Evolutionary conservation across 805 yeast genomes (phyloP), one percentile per base, ranked within the genome.

Genomic region (Hanseniaspora opuntiae): DNA sequence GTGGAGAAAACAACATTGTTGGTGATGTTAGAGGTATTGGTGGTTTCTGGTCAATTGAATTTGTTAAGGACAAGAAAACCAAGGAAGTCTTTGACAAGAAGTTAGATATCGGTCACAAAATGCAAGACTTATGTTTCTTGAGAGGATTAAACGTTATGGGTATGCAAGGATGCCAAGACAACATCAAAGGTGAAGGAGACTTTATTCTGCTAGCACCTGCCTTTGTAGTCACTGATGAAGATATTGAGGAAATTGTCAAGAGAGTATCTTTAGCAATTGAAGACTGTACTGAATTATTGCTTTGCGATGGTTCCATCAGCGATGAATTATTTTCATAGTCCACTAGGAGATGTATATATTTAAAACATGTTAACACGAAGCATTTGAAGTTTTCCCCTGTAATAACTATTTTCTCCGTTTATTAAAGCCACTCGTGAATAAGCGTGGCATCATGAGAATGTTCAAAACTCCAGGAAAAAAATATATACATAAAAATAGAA

Each of bases 21-120:
- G 84, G 82, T 55, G 80, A 79, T 58, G 73, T 79, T 38, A 72
- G 85, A 65, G 85, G 85, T 53, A 68, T 76, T 55, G 84, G 84
- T 56, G 75, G 77, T 39, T 79, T 79, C 65, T 71, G 81, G 74
- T 69, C 78, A 4, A 60, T 79, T 46, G 84, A 79, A 63, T 68
- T 77, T 50, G 82, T 78, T 55, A 71, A 76, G 60, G 72, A 79
- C 60, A 74, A 70, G 57, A 63, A 60, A 17, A 73, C 82, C 19
- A 78, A 76, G 59, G 76, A 75, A 61, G 67, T 74, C 12, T 76
- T 76, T 56, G 70, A 67, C 35, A 63, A 68, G 41, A 60, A 62
- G 17, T 54, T 66, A 41, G 65, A 67, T 46, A 64, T 73, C 39
- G 76, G 72, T 35, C 64, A 67, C 49, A 59, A 63, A 32, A 59